Conservation (phyloP, 352 stramenopile species). For the Aphanomyces stellatus region DNA sequence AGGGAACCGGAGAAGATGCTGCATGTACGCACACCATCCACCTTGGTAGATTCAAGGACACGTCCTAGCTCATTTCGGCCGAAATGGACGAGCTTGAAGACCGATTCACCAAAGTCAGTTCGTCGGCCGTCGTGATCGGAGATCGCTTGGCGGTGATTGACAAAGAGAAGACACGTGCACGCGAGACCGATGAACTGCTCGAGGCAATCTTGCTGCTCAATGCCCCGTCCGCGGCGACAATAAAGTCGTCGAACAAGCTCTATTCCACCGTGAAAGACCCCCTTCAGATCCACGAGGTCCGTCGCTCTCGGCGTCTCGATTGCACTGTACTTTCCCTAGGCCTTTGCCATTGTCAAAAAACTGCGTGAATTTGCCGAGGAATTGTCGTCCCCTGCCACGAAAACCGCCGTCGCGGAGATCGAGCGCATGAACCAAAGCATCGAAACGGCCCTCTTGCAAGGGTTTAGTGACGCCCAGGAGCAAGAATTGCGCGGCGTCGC, state of each 20-base stretch:
- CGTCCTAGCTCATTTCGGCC: slow-evolving; percentile 49
- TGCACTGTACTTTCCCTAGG: slow-evolving; percentile 10
- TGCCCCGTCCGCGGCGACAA: slow-evolving; percentile 22
- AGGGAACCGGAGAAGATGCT: slow-evolving; percentile 48
- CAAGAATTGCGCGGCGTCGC: slow-evolving; percentile 28
- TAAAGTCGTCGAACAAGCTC: slow-evolving; percentile 30
- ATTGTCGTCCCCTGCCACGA: slow-evolving; percentile 47
- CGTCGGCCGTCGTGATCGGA: slow-evolving; percentile 63
- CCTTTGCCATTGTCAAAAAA: slow-evolving; percentile 58
- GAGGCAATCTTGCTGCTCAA: slow-evolving; percentile 67
- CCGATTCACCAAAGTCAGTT: slow-evolving; percentile 80
- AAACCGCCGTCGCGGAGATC: slow-evolving; percentile 54
- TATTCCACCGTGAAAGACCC: slow-evolving; percentile 61
- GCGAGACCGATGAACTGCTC: slow-evolving; percentile 73
- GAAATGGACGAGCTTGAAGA: slow-evolving; percentile 81
- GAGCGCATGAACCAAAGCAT: slow-evolving; percentile 64
- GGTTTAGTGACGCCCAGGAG: slow-evolving; percentile 68
- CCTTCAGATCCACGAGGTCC: slow-evolving; percentile 49
- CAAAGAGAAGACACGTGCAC: slow-evolving; percentile 46
- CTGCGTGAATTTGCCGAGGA: slow-evolving; percentile 63
- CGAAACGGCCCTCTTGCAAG: slow-evolving; percentile 59
- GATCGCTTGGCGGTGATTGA: slow-evolving; percentile 58
- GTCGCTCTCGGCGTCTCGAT: not conserved
- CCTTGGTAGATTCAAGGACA: no score
- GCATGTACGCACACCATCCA: slow-evolving; percentile 24